A percentile compares a stretch with the other conserved stretches of the same genome.
Evolutionary conservation across 2,329 filamentous ascomycete genomes (phyloP).

Genomic region (Alternaria ethzedia): DNA sequence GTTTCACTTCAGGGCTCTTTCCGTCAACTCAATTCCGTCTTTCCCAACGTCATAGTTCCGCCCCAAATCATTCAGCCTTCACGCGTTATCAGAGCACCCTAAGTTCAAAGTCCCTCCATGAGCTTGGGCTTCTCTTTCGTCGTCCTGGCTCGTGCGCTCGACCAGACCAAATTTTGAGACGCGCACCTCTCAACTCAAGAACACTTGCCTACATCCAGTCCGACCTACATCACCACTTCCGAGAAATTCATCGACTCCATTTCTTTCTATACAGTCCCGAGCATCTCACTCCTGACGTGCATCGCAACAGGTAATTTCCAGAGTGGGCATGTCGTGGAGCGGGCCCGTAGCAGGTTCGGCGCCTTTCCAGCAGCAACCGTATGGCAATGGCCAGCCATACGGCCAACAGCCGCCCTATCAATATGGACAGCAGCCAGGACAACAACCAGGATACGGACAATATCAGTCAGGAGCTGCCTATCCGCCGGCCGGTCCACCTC

Average conservation of each 20-base stretch:
- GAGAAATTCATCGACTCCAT: constrained; percentile 6
- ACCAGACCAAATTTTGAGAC: constrained; percentile 35
- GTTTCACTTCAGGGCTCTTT: constrained; percentile 9
- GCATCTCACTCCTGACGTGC: background rate
- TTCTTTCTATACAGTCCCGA: background rate
- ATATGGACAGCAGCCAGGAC: constrained; percentile 39
- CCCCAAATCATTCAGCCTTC: background rate
- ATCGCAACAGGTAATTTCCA: constrained; percentile 3
- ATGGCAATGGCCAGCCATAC: constrained; percentile 37
- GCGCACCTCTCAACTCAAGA: constrained; percentile 23
- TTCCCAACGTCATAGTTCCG: constrained; percentile 3
- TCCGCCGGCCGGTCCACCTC: constrained; percentile 28
- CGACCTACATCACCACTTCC: constrained; percentile 4
- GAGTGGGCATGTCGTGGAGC: constrained; percentile 46
- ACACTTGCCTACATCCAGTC: constrained; percentile 14
- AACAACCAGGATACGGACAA: constrained; percentile 41
- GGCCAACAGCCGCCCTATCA: constrained; percentile 36
- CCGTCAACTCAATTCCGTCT: constrained; percentile 13
- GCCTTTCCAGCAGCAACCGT: constrained; percentile 43
- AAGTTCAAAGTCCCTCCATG: constrained; percentile 7
- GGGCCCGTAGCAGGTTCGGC: constrained; percentile 41
- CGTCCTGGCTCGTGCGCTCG: constrained; percentile 38
- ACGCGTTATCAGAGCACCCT: background rate
- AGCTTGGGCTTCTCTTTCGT: constrained; percentile 17
- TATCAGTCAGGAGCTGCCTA: constrained; percentile 34